These are phyloP conservation scores for Gastrolobium bilobum DNA, from an alignment of 306 rosid species.

Conservation along the genomic window DNA sequence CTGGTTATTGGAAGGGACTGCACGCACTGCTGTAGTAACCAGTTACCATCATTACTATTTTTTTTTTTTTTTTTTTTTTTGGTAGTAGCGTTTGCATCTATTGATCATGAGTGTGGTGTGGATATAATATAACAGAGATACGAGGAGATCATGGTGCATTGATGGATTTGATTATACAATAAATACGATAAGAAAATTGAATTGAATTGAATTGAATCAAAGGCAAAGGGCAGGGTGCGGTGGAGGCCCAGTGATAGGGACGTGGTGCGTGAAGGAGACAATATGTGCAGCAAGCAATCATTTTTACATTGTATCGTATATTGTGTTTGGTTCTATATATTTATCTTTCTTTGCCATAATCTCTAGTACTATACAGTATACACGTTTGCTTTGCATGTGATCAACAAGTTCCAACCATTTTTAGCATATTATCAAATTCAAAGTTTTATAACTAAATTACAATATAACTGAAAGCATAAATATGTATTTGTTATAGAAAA, in stretches of 20 bases:
- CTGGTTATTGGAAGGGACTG: constrained; percentile 10
- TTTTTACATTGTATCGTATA: constrained; percentile 60
- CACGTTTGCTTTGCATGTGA: background rate
- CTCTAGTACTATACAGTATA: background rate
- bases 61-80: too few relatives aligned
- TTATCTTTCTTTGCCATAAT: background rate
- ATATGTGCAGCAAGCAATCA: constrained; percentile 59
- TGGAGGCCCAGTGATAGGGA: constrained; percentile 44
- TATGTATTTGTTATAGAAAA: too few relatives aligned
- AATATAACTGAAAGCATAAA: background rate
- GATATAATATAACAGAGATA: background rate
- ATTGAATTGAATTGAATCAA: background rate
- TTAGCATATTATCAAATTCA: background rate
- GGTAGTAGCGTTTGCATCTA: constrained; percentile 9
- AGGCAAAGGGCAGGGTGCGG: constrained; percentile 32
- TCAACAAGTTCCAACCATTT: background rate
- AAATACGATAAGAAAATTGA: background rate
- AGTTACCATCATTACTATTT: constrained; percentile 21
- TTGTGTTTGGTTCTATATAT: background rate
- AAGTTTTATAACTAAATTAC: background rate
- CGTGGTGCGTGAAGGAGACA: constrained; percentile 62
- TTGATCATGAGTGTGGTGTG: constrained; percentile 28
- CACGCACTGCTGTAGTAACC: constrained; percentile 9
- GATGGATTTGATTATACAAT: background rate
- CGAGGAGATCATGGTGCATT: constrained; percentile 25